Evolutionary conservation across 495 filamentous ascomycete species (phyloP), one percentile per base, ranked within the genome.

Genomic region (Friedmanniomyces simplex): DNA sequence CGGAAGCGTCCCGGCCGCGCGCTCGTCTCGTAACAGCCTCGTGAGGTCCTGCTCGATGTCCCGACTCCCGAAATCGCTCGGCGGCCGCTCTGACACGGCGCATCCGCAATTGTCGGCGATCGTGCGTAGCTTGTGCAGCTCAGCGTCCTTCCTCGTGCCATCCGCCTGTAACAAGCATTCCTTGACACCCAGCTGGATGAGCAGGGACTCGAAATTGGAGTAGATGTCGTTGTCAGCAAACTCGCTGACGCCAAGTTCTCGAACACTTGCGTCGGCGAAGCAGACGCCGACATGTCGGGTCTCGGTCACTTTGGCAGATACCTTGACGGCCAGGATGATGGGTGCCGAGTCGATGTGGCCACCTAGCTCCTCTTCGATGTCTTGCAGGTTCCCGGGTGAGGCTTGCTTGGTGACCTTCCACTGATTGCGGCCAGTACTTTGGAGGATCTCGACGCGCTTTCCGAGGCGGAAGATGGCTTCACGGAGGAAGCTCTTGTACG

Each of bases 181-280:
- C 71, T 88, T 95, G 39, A 95, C 90, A 12, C 93, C 94, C 1
- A 97, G 78, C 68, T 97, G 94, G 63, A 99, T 99, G 30, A 99
- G 79, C 25, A 97, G 75, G 24, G 90, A 90, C 73, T 99, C 93
- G 56, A 99, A 91, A 68, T 99, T 97, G 42, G 93, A 97, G 69
- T 95, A 99, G 13, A 96, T 76, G 68, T 99, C 94, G 63, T 97
- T 99, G 75, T 99, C 93, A 25, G 95, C 77, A 65, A 99, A 99
- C 68, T 99, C 93, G 76, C 87, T 94, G 37, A 99, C 90, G 25
- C 93, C 93, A 0, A 99, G 79, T 72, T 99, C 93, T 50, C 94
- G 79, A 60, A 96, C 91, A 64, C 88, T 96, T 11, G 93, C 93
- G 79, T 99, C 93, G 8, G 94, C 93, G 73, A 99, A 99, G 72